Conservation (phyloP, 768 basidiomycete species). For the Auriscalpium vulgare region DNA sequence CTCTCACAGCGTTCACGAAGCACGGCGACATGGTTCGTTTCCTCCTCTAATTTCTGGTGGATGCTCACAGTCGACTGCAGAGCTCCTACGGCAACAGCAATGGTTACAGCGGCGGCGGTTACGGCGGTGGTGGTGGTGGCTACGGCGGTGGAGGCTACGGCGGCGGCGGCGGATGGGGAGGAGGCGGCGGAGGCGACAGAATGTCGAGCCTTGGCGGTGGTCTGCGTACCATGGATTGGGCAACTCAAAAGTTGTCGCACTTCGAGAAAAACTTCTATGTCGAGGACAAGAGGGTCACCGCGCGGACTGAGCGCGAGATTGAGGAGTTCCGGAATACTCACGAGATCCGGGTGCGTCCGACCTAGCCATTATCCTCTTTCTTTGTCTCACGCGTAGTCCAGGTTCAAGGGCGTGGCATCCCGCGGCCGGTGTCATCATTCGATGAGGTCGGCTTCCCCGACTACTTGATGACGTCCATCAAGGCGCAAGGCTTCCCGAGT, state of each 20-base stretch:
- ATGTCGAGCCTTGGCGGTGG: constrained; percentile 77
- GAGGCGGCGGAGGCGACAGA: constrained; percentile 49
- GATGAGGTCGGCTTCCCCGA: constrained; percentile 96
- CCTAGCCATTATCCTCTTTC: neutral
- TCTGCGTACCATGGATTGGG: constrained; percentile 84
- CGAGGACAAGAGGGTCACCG: constrained; percentile 79
- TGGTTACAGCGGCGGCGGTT: constrained; percentile 23
- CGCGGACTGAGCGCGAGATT: constrained; percentile 76
- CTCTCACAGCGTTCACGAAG: constrained; percentile 2
- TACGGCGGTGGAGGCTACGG: constrained; percentile 29
- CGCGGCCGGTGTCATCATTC: constrained; percentile 84
- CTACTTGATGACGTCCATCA: constrained; percentile 90
- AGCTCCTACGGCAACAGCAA: constrained; percentile 27
- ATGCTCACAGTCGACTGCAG: constrained; percentile 4
- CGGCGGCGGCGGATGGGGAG: constrained; percentile 36
- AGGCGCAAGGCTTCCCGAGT: constrained; percentile 82
- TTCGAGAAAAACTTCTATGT: constrained; percentile 99
- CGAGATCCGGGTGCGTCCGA: constrained; percentile 69
- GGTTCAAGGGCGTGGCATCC: constrained; percentile 84
- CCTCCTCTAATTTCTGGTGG: neutral
- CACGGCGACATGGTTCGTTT: constrained; percentile 19
- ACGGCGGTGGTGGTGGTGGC: constrained; percentile 21
- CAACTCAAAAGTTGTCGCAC: constrained; percentile 55
- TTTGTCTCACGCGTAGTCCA: constrained; percentile 22
- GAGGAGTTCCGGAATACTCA: constrained; percentile 78